phyloP scores from a whole-genome alignment of 2,329 filamentous ascomycete species.

The Botrytis pseudocinerea region DNA sequence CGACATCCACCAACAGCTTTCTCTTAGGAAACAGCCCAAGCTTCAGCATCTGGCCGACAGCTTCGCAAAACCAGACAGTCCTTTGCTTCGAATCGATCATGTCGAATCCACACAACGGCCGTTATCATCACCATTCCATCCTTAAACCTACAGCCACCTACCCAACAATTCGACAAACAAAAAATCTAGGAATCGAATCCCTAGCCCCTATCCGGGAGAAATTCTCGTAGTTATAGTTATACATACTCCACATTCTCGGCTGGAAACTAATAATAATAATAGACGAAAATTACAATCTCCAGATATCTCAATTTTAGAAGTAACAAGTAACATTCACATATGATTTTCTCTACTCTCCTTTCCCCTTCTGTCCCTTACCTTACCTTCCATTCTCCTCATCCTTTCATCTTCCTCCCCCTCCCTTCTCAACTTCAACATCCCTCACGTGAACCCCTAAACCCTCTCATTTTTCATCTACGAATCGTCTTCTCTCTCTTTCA shows the following conservation, averaged over 20 bases:
- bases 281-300: too few species aligned
- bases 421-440: neutral
- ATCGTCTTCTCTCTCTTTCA: neutral
- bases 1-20: neutral
- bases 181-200: neutral
- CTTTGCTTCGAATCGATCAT: neutral
- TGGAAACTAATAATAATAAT: too few species aligned
- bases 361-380: too few species aligned
- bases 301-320: too few species aligned
- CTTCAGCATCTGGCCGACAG: too few species aligned
- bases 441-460: neutral
- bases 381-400: neutral
- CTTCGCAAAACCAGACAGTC: neutral
- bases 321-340: too few species aligned
- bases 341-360: neutral
- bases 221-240: too few species aligned
- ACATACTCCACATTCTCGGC: too few species aligned
- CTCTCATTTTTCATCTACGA: neutral
- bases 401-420: neutral
- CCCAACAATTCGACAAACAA: neutral
- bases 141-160: neutral
- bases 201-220: too few species aligned
- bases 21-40: neutral
- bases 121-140: neutral
- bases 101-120: neutral